Base-by-base conservation (phyloP, 2,329 filamentous ascomycete genomes). In the Fulvia fulva region DNA sequence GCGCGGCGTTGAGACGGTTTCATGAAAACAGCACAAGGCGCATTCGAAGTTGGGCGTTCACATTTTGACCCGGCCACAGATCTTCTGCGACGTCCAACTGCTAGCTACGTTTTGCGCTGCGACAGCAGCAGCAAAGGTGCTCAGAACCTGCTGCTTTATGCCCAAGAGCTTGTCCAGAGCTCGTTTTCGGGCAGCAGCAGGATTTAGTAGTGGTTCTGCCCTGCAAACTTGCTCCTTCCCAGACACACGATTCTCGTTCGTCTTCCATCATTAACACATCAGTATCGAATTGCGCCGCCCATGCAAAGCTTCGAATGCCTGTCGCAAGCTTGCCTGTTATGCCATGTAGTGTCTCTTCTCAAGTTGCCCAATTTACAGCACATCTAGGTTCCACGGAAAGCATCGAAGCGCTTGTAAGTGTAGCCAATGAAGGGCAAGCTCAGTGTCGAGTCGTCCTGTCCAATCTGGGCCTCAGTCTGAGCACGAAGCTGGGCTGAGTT, bases 361-460 rank as follows among this genome's bases (percentile, higher is more conserved):
- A 7, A 3, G 34, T 19, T 3, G 19, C 43, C 45, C 34, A 23
- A 5, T 25, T 50, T 9, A 32, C n/a, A 28, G 47, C 26, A 50
- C 16, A 19, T 58, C 67, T 64, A 73, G 51, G 60, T 71, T 32
- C 70, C 71, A 53, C 77, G 68, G 77, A 87, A 86, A 57, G 83
- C 85, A 74, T 87, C 86, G 76, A 99, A 99, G 62, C 94, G 90
- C 85, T 97, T 99, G 81, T 97, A 99, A 8, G 94, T 96, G 76
- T 96, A 96, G 34, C 91, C 91, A 68, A 96, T 94, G 74, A 96
- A 99, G 2, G 94, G 94, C 77, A 99, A 78, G 77, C 90, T 96
- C 85, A 97, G 92, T 77, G 96, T 93, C 3, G 92, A 91, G 63
- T 91, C 87, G 73, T 96, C 89, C 67, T 93, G 90, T 9, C 78